Evolutionary conservation across 106 monocot genomes (phyloP).

Genomic region (Apostasia ramifera): DNA sequence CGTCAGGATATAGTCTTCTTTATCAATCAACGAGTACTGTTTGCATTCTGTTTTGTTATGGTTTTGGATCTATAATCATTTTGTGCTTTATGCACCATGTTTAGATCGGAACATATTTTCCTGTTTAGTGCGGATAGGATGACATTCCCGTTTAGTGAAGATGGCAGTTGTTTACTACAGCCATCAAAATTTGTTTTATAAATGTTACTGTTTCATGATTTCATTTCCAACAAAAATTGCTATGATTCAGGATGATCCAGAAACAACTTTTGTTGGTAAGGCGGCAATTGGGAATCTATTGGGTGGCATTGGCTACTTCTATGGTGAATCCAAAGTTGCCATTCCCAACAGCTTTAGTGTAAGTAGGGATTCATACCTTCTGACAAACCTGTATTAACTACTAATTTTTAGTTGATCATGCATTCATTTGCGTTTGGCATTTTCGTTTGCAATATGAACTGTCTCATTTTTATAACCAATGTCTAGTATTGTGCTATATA

Average conservation of each 20-base stretch:
- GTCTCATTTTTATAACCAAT: background rate
- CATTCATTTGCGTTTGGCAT: background rate
- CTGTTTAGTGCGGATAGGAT: background rate
- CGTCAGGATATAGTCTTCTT: too few species aligned
- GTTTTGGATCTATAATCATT: background rate
- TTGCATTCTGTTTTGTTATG: background rate
- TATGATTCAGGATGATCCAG: conserved; percentile 50
- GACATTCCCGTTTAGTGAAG: background rate
- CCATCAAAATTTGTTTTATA: background rate
- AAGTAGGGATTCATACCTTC: conserved; percentile 21
- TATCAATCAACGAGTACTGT: background rate
- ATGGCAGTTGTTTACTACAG: background rate
- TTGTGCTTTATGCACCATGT: too few species aligned
- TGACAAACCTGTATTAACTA: background rate
- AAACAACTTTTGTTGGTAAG: conserved; percentile 52
- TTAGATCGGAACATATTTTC: too few species aligned
- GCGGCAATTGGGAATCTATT: conserved; percentile 84
- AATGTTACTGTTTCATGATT: background rate
- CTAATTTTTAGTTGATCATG: background rate
- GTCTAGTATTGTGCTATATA: background rate
- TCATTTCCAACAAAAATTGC: background rate
- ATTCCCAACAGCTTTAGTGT: conserved; percentile 73
- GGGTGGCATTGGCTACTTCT: conserved; percentile 92
- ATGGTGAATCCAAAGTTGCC: conserved; percentile 89
- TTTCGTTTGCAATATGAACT: background rate